Evolutionary conservation across 352 stramenopile species (phyloP), one percentile per base, ranked within the genome.

Genomic region (Hyaloperonospora arabidopsidis): DNA sequence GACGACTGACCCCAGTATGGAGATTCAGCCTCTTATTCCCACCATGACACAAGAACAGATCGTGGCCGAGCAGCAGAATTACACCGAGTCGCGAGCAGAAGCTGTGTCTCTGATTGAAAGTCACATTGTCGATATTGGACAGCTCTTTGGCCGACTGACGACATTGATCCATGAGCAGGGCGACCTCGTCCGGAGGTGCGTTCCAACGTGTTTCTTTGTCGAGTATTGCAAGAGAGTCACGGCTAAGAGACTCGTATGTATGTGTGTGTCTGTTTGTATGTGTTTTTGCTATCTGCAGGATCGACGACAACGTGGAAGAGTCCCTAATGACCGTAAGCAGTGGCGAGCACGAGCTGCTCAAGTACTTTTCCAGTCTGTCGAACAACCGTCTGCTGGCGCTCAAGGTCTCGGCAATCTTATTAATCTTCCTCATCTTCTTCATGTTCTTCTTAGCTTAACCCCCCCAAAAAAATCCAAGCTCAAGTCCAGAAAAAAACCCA

Each of bases 341-440:
- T 11, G 83, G 80, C 51, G 74, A 90, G 64, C 84, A 87, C 49
- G 79, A 93, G 59, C 65, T 93, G 63, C 67, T 90, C 57, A 89
- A 89, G 67, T 93, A 90, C 59, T 86, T 87, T 54, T 79, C 81
- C 22, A 85, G 76, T 54, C 73, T 93, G 45, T 89, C 78, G 50
- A 93, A 89, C 76, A 93, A 87, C 81, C 80, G 78, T 74, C 69
- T 89, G 67, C 67, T 93, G 63, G 81, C 79, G 57, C 67, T 89
- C 70, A 93, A 93, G 70, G 67, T 93, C 38, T 87, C 73, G 25
- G 76, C 75, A 70, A 89, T 93, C 68, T 87, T 93, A 74, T 86
- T 93, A 54, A 61, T 89, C 38, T 93, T 93, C 47, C 67, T 93
- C 58, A 72, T 93, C 65, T 89, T 93, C 68, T 93, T 93, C 68